phyloP scores from a whole-genome alignment of 768 basidiomycete genomes.

The Multifurca ochricompacta region DNA sequence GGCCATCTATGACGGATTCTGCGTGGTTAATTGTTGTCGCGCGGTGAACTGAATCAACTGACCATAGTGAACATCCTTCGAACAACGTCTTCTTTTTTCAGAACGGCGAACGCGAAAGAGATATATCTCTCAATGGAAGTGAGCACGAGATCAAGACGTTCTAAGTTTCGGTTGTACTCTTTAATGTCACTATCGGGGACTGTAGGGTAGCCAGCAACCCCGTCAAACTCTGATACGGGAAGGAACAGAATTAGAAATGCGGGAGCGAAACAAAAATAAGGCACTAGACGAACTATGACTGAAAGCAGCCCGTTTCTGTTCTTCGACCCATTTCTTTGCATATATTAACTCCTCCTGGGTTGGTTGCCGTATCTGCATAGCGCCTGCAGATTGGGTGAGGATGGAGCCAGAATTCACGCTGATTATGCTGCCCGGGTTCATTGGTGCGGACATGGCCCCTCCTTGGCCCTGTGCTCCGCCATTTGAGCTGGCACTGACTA shows the following conservation, averaged over 20 bases:
- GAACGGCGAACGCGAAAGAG: background rate
- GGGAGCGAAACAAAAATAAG: background rate
- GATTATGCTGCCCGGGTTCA: background rate
- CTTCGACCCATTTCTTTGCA: slow-evolving; percentile 10
- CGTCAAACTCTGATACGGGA: background rate
- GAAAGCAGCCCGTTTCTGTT: slow-evolving; percentile 2
- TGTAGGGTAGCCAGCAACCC: background rate
- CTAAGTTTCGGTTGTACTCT: slow-evolving; percentile 14
- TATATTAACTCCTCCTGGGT: background rate
- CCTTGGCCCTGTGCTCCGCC: slow-evolving; percentile 2
- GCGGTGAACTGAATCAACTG: background rate
- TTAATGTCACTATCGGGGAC: slow-evolving; percentile 2
- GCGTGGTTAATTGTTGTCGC: background rate
- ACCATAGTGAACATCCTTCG: slow-evolving; percentile 10
- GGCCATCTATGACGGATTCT: background rate
- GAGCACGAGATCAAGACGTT: slow-evolving; percentile 12
- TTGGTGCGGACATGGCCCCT: slow-evolving; percentile 1
- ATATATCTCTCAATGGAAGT: slow-evolving; percentile 7
- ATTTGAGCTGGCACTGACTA: background rate
- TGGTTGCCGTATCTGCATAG: background rate
- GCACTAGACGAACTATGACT: background rate
- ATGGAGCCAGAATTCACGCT: background rate
- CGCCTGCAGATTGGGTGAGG: background rate
- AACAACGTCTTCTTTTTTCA: slow-evolving; percentile 1
- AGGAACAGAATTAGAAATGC: background rate